Conservation (phyloP, 371 early-diverging fungal species). For the Conidiobolus incongruus region DNA sequence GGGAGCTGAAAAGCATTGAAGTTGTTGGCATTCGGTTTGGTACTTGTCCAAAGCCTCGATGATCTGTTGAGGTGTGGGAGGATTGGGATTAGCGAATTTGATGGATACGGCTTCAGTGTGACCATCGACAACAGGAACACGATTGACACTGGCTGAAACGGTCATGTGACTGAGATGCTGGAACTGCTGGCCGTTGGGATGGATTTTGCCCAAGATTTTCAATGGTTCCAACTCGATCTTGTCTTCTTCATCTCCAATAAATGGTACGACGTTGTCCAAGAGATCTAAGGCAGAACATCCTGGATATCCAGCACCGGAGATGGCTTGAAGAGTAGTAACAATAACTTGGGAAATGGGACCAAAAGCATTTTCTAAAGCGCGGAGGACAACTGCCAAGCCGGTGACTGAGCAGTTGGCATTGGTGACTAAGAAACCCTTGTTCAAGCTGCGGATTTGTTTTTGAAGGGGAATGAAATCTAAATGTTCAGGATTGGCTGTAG, state of each 20-base stretch:
- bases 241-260: constrained; percentile 85
- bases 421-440: constrained; percentile 77
- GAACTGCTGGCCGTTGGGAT: constrained; percentile 11
- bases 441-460: constrained; percentile 26
- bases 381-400: constrained; percentile 75
- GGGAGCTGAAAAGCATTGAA: constrained; percentile 63
- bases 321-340: constrained; percentile 89
- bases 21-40: constrained; percentile 42
- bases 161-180: constrained; percentile 2
- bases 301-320: constrained; percentile 92
- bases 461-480: constrained; percentile 59
- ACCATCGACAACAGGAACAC: constrained; percentile 90
- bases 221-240: constrained; percentile 87
- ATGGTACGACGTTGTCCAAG: constrained; percentile 82
- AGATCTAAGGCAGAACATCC: constrained; percentile 87
- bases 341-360: constrained; percentile 53
- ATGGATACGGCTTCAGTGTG: constrained; percentile 77
- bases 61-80: constrained; percentile 51
- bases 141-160: constrained; percentile 81
- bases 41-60: constrained; percentile 40
- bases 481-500: constrained; percentile 73
- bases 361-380: constrained; percentile 74
- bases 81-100: constrained; percentile 38
- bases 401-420: constrained; percentile 96
- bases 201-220: constrained; percentile 70